Conservation (phyloP, 2,329 filamentous ascomycete genomes). For the Gaeumannomyces tritici region DNA sequence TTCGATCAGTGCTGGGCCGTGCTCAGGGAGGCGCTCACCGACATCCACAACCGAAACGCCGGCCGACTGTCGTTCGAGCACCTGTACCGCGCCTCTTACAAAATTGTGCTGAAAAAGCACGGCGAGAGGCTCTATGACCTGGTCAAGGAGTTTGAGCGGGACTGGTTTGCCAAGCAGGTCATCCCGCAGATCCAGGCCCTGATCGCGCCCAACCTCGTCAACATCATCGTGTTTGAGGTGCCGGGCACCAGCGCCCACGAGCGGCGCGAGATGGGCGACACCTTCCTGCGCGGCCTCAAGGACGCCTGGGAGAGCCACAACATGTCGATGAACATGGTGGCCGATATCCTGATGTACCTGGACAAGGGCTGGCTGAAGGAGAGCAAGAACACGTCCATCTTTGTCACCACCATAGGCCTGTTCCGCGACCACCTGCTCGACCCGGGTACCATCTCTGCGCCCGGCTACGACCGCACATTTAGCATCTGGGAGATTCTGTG, state of each 20-base stretch:
- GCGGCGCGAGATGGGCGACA: slow-evolving; percentile 69
- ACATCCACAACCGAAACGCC: slow-evolving; percentile 89
- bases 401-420: slow-evolving; percentile 72
- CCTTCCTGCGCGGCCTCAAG: slow-evolving; percentile 67
- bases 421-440: slow-evolving; percentile 77
- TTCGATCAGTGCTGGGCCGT: slow-evolving; percentile 81
- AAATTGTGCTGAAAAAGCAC: slow-evolving; percentile 82
- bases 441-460: slow-evolving; percentile 17
- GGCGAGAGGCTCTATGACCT: slow-evolving; percentile 72
- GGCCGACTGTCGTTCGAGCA: slow-evolving; percentile 89
- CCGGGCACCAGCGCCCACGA: slow-evolving; percentile 62
- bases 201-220: slow-evolving; percentile 59
- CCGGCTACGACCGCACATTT: slow-evolving; percentile 12
- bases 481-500: slow-evolving; percentile 68
- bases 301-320: slow-evolving; percentile 83
- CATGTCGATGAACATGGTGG: slow-evolving; percentile 79
- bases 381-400: slow-evolving; percentile 64
- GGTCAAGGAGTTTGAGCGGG: slow-evolving; percentile 71
- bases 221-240: slow-evolving; percentile 45
- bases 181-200: slow-evolving; percentile 59
- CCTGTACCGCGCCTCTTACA: slow-evolving; percentile 88
- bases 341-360: slow-evolving; percentile 81
- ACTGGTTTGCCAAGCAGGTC: slow-evolving; percentile 70
- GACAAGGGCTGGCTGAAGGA: slow-evolving; percentile 77
- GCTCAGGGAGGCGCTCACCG: slow-evolving; percentile 65